Evolutionary conservation across 352 stramenopile species (phyloP), one percentile per base, ranked within the genome.

Genomic region (Halophytophthora polymorphica): DNA sequence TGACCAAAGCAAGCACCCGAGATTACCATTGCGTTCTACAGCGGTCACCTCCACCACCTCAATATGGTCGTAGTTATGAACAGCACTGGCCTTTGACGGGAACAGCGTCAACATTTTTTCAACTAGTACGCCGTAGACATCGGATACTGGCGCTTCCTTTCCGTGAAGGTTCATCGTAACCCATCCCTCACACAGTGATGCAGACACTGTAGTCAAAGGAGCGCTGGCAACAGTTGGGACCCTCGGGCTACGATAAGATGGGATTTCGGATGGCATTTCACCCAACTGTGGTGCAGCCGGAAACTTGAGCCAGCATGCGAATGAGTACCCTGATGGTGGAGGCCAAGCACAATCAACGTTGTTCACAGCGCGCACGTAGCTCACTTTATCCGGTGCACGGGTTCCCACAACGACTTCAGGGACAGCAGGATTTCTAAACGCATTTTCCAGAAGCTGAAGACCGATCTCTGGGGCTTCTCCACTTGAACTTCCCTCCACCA

Each of bases 291-390:
- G 5, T 22, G 55, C 35, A 0, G 51, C 29, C 34, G 80, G 73
- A 53, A 93, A 84, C 12, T 68, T 61, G 1, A 90, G 41, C 83
- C 83, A 93, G 33, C 76, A 90, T 2, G 76, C 76, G 59, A 91
- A 88, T 0, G 77, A 88, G 42, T 91, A 93, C 11, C 80, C 83
- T 28, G 73, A 86, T 29, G 72, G 61, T 15, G 83, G 74, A 22
- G 83, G 83, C 83, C 83, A 93, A 10, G 71, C 31, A 25, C 73
- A 73, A 53, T 90, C 80, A 8, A 44, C 45, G 44, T 55, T 75
- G 37, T 85, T 87, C 13, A 86, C 69, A 46, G 89, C 59, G 35
- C 89, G 77, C 17, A 88, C 61, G 29, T 90, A 90, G 25, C 71
- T 64, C 11, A 75, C 80, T 28, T 71, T 74, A 61, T 83, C 56